phyloP scores from a whole-genome alignment of 192 early-diverging fungal species.

The Coemansia sp. region DNA sequence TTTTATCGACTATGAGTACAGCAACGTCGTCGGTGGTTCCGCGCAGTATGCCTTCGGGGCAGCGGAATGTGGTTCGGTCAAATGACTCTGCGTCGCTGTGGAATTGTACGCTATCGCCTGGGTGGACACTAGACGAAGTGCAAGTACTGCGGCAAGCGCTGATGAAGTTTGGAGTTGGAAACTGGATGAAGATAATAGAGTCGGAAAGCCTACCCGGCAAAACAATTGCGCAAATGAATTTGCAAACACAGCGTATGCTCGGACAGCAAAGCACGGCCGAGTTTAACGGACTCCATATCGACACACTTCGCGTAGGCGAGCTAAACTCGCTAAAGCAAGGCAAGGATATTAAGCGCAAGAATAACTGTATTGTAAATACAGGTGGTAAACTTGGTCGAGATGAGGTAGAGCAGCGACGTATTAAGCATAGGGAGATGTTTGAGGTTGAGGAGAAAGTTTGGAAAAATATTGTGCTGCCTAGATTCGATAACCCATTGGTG shows the following conservation, averaged over 20 bases:
- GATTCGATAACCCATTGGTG: constrained; percentile 64
- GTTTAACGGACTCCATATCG: constrained; percentile 90
- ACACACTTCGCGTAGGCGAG: constrained; percentile 81
- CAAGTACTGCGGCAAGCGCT: constrained; percentile 80
- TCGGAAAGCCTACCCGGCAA: constrained; percentile 87
- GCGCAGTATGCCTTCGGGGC: constrained; percentile 86
- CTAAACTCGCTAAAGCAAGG: constrained; percentile 84
- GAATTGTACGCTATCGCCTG: constrained; percentile 92
- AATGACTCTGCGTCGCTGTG: constrained; percentile 94
- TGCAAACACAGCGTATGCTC: constrained; percentile 91
- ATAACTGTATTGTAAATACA: constrained; percentile 92
- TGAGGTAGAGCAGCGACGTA: constrained; percentile 67
- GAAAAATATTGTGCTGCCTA: constrained; percentile 69
- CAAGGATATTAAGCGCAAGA: constrained; percentile 83
- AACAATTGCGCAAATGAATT: constrained; percentile 96
- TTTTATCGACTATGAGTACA: constrained; percentile 18
- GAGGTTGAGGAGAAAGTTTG: constrained; percentile 72
- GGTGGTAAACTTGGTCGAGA: constrained; percentile 78
- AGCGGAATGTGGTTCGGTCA: constrained; percentile 85
- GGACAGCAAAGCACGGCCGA: constrained; percentile 96
- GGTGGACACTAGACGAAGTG: constrained; percentile 86
- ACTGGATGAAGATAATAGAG: constrained; percentile 96
- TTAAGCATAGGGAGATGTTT: constrained; percentile 76
- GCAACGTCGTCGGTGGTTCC: constrained; percentile 58
- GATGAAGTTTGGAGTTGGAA: constrained; percentile 89